Base-by-base conservation (phyloP, 495 filamentous ascomycete genomes). In the Penicillium canariense region DNA sequence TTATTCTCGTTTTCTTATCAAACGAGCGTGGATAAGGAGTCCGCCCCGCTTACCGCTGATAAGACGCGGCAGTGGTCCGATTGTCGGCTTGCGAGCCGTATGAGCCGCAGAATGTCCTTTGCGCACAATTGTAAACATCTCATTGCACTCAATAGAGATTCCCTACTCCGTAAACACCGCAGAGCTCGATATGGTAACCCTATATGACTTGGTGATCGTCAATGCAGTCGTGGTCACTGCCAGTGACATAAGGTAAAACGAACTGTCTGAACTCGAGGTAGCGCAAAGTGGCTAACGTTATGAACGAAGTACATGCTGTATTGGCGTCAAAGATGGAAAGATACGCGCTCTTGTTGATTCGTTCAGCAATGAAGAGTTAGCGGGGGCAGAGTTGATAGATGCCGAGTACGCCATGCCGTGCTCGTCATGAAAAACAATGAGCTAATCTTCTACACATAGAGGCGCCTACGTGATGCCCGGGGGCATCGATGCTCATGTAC, bases 401-500 rank as follows among this genome's bases (percentile, higher is more conserved):
- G 56, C 56, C 17, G 28, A 59, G 56, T 59, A 40, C 5, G 56
- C 47, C n/a, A 4, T 12, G 36, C 36, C 15, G 14, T 11, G 32
- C 14, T 11, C 32, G 2, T 5, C 12, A 22, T 32, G 17, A 4
- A 32, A 17, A 28, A 3, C 5, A 35, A 18, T 23, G n/a, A 14
- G 17, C 42, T 40, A 26, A 43, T 27, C 10, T 15, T 31, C 12
- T 5, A 1, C 10, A 9, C 15, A 3, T 26, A 57, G 57, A 55
- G 57, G 57, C 2, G 57, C 51, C 20, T 59, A 55, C 48, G 52
- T 59, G 15, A 59, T 55, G 47, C 72, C 74, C 11, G 74, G 72
- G n/a, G 72, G 72, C 7, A 61, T 77, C 8, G 72, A 75, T 49
- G 59, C 68, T 2, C 72, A 77, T 56, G 72, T 74, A 18, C 73